Conservation (phyloP, 371 early-diverging fungal species). For the Syncephalastrum monosporum region DNA sequence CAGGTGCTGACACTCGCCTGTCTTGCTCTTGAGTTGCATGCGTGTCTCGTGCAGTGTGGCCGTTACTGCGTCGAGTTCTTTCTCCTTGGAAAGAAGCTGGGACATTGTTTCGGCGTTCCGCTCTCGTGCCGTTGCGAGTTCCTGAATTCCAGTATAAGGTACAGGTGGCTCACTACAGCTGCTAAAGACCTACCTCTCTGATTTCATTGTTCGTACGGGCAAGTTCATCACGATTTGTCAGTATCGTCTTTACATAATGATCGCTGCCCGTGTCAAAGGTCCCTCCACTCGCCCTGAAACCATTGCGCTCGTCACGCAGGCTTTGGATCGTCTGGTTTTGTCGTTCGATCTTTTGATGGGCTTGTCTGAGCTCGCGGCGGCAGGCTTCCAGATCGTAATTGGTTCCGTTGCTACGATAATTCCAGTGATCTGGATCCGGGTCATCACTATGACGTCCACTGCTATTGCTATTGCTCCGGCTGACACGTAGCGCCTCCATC, state of each 20-base stretch:
- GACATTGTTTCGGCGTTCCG: conserved; percentile 25
- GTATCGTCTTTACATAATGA: conserved; percentile 22
- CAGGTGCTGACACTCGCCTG: conserved; percentile 25
- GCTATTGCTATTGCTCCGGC: conserved; percentile 15
- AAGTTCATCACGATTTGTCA: conserved; percentile 26
- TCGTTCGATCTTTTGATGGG: conserved; percentile 31
- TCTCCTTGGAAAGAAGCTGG: conserved; percentile 34
- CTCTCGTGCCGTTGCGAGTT: conserved; percentile 22
- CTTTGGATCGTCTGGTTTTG: conserved; percentile 31
- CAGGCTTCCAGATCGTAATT: conserved; percentile 16
- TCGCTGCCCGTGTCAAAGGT: conserved; percentile 11
- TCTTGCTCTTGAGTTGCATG: conserved; percentile 27
- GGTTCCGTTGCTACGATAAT: conserved; percentile 3
- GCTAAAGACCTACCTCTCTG: conserved; percentile 19
- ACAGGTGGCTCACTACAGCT: not conserved
- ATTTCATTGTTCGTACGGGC: conserved; percentile 22
- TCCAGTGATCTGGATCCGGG: conserved; percentile 12
- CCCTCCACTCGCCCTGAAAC: not conserved
- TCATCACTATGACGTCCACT: conserved; percentile 3
- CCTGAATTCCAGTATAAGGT: conserved; percentile 11
- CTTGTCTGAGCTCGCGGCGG: conserved; percentile 24
- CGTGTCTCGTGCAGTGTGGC: conserved; percentile 25
- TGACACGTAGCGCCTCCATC: conserved; percentile 9
- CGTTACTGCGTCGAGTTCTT: conserved; percentile 28
- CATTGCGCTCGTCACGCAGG: conserved; percentile 12